These are phyloP conservation scores for Canavalia ensiformis DNA, from an alignment of 306 rosid genomes.

Conservation along the genomic window DNA sequence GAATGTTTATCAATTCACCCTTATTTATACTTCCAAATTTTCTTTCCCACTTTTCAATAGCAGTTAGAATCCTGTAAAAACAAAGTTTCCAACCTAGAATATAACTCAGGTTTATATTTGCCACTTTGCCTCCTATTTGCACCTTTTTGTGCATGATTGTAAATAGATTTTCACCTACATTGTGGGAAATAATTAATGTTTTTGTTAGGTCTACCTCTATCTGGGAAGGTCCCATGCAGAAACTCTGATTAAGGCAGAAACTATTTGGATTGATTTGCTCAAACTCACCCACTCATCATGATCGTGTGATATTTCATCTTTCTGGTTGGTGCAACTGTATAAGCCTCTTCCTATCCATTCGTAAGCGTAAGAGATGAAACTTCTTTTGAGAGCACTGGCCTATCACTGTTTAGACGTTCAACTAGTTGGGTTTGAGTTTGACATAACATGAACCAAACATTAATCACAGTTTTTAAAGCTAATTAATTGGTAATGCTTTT, in stretches of 20 bases:
- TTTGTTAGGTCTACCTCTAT: conserved; percentile 23
- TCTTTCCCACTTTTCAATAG: background rate
- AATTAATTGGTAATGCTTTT: conserved; percentile 44
- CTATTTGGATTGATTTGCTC: conserved; percentile 20
- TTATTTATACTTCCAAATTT: background rate
- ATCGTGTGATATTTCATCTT: conserved; percentile 30
- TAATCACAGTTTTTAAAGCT: conserved; percentile 50
- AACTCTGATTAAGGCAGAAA: background rate
- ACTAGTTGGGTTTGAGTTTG: conserved; percentile 41
- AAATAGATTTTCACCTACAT: background rate
- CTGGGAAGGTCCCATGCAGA: background rate
- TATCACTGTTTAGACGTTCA: conserved; percentile 36
- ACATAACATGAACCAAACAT: conserved; percentile 45
- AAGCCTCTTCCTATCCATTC: background rate
- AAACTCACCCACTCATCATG: conserved; percentile 34
- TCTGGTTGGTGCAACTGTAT: conserved; percentile 32
- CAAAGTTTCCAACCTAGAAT: conserved; percentile 1
- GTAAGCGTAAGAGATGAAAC: conserved; percentile 16
- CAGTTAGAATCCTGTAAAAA: background rate
- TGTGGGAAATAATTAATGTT: background rate
- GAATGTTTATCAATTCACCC: background rate
- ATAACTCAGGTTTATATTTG: background rate
- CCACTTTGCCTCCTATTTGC: background rate
- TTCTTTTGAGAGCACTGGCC: conserved; percentile 14
- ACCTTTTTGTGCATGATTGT: background rate